Evolutionary conservation across 345 rosid species (phyloP).

Genomic region (Pugionium dolabratum): DNA sequence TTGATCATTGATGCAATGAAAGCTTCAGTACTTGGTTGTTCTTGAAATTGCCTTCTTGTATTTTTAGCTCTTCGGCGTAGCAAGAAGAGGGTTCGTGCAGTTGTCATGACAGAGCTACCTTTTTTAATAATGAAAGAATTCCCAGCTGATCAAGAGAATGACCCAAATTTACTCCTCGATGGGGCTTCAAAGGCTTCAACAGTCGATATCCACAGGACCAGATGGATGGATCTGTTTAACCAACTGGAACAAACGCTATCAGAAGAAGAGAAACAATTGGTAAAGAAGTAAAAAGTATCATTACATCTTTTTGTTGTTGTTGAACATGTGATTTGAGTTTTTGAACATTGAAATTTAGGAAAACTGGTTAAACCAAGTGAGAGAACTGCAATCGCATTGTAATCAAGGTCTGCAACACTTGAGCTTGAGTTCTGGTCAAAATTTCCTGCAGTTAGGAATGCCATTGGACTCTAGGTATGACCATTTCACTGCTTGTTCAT

Average conservation of each 20-base stretch:
- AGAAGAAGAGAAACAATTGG: slow-evolving; percentile 90
- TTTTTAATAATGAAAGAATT: slow-evolving; percentile 74
- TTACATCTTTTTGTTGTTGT: slow-evolving; percentile 1
- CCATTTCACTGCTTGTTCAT: slow-evolving; percentile 36
- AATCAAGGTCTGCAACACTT: slow-evolving; percentile 72
- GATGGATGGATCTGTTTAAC: slow-evolving; percentile 72
- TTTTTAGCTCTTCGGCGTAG: slow-evolving; percentile 80
- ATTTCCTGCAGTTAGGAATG: slow-evolving; percentile 48
- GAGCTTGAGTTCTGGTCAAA: slow-evolving; percentile 42
- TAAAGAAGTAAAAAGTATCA: slow-evolving; percentile 41
- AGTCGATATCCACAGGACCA: slow-evolving; percentile 58
- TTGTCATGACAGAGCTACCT: slow-evolving; percentile 74
- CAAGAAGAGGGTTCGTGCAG: slow-evolving; percentile 81
- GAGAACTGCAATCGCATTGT: slow-evolving; percentile 70
- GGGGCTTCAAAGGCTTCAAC: slow-evolving; percentile 32
- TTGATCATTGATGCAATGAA: background rate
- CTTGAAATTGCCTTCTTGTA: slow-evolving; percentile 19
- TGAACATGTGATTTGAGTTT: slow-evolving; percentile 23
- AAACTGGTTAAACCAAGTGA: slow-evolving; percentile 70
- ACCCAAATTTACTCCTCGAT: slow-evolving; percentile 42
- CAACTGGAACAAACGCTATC: slow-evolving; percentile 71
- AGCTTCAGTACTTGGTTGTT: slow-evolving; percentile 4
- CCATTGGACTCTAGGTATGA: slow-evolving; percentile 38
- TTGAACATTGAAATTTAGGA: slow-evolving; percentile 56
- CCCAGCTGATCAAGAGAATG: slow-evolving; percentile 53